Conservation (phyloP, 2,329 filamentous ascomycete species). For the Colletotrichum costaricense region DNA sequence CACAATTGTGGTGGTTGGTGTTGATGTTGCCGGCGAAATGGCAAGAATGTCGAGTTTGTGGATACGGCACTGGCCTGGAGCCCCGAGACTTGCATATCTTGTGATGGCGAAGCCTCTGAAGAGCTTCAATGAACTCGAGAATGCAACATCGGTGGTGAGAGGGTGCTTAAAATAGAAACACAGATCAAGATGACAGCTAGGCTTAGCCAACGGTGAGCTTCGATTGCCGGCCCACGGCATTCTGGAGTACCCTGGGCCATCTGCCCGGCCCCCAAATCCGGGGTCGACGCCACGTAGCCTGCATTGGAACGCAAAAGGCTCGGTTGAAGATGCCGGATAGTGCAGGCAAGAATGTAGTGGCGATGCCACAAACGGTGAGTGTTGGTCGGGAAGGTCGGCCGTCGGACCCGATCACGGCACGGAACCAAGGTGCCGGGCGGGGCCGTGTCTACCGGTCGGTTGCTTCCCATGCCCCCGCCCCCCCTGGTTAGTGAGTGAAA, state of each 20-base stretch:
- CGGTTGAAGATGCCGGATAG: neutral
- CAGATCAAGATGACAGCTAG: neutral
- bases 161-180: neutral
- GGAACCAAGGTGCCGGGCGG: conserved; percentile 1
- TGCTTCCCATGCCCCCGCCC: no score
- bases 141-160: neutral
- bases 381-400: neutral
- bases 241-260: neutral
- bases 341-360: neutral
- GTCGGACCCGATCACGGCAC: neutral
- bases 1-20: neutral
- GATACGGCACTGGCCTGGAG: neutral
- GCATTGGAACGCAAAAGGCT: neutral
- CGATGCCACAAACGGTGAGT: neutral
- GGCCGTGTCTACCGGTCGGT: neutral
- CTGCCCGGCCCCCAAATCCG: neutral
- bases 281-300: neutral
- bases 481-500: neutral
- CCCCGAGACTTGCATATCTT: neutral
- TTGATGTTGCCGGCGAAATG: no score
- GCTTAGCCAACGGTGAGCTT: neutral
- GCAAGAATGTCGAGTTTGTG: neutral
- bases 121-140: neutral
- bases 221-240: neutral
- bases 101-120: neutral